Base-by-base conservation (phyloP, 805 yeast genomes). In the Clavispora carvajalis region DNA sequence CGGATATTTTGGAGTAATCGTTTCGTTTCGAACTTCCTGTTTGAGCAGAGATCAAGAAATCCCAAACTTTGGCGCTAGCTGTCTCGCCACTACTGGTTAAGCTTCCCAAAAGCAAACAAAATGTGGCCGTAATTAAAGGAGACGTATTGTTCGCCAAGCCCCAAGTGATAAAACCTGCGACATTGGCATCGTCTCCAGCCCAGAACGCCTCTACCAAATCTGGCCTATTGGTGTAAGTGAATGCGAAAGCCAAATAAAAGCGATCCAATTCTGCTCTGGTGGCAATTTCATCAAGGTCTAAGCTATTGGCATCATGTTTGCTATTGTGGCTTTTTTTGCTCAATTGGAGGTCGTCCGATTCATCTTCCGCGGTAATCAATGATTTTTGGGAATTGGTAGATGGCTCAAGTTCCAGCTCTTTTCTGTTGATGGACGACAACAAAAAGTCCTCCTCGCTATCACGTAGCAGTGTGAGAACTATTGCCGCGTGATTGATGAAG, bases 161-260 rank as follows among this genome's bases (percentile, higher is more conserved):
- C 98, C 98, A 93, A 40, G 77, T 77, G 30, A 91, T 68, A 49
- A 93, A 90, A 0, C 96, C 97, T 53, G 77, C 72, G 2, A 87
- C 68, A 42, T 80, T 80, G 11, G 82, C 75, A 16, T 53, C 58
- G 10, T 63, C 68, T 7, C 56, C 53, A 0, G 53, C 44, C 95
- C 96, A 90, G 54, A 86, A 84, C 10, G 65, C 62, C 1, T 69
- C 53, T 11, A 85, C 74, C 7, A 81, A 62, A 1, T 73, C 72
- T 1, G 81, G 78, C 41, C 95, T 70, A 13, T 76, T 71, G 21
- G 74, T 66, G 57, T 83, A 89, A 7, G 87, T 69, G 56, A 76
- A 85, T 33, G 81, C 82, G 43, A 87, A 69, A 3, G 91, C 74
- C 47, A 90, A 56, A 54, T 87, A 90, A 53, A 91, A 86, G 46